A percentile compares a stretch with the other conserved stretches of the same genome.
These are phyloP conservation scores for Cyclotella cryptica DNA, from an alignment of 108 stramenopile genomes.

Conservation along the genomic window DNA sequence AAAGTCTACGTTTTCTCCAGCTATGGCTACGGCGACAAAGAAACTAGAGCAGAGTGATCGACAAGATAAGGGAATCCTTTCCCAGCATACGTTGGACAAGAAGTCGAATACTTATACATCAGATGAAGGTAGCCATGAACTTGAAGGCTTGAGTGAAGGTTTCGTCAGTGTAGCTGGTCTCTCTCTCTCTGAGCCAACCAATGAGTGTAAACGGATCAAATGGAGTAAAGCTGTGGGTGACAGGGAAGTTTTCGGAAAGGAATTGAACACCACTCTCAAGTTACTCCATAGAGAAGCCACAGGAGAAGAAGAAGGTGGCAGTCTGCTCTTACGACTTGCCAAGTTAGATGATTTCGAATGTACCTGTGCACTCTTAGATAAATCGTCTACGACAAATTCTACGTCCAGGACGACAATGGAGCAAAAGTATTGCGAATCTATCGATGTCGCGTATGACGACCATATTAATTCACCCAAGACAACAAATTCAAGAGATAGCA, in stretches of 20 bases:
- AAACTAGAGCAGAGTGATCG: background rate
- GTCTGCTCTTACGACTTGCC: conserved; percentile 67
- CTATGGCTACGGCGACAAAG: background rate
- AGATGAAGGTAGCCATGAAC: too few species aligned
- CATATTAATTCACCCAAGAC: background rate
- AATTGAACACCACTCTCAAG: conserved; percentile 57
- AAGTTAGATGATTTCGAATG: conserved; percentile 56
- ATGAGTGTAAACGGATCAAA: conserved; percentile 28
- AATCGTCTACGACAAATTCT: conserved; percentile 1
- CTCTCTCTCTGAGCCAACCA: conserved; percentile 44
- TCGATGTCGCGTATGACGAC: background rate
- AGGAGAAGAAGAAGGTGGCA: conserved; percentile 32
- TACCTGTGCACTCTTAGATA: conserved; percentile 54
- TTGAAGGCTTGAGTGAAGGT: conserved; percentile 9
- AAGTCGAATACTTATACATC: too few species aligned
- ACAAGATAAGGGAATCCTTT: background rate
- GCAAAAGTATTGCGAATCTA: background rate
- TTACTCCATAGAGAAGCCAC: conserved; percentile 44
- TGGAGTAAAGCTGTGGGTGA: conserved; percentile 23
- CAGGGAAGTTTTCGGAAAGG: conserved; percentile 14
- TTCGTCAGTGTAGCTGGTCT: conserved; percentile 39
- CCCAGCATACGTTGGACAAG: background rate
- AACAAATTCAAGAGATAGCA: background rate
- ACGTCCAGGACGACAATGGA: background rate
- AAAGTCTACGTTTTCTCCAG: conserved; percentile 6